Evolutionary conservation across 352 stramenopile genomes (phyloP).

Genomic region (Phytophthora aleatoria): DNA sequence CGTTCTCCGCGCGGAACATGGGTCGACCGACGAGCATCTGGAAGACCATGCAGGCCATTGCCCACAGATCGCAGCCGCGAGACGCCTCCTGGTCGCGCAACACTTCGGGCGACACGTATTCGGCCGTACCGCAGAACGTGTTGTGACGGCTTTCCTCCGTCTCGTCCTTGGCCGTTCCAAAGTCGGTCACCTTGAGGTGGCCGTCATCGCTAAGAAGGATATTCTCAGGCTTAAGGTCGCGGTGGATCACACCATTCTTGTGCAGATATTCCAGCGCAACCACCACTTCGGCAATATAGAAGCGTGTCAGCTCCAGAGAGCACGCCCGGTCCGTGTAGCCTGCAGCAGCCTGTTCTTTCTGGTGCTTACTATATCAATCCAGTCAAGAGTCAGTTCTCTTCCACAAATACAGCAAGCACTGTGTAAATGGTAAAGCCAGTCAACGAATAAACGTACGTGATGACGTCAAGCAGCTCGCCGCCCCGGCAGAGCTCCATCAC

Average conservation of each 20-base stretch:
- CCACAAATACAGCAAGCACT: slow-evolving; percentile 1
- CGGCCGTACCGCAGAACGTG: slow-evolving; percentile 91
- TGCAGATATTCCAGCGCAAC: slow-evolving; percentile 95
- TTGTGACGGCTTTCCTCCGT: slow-evolving; percentile 82
- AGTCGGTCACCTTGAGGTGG: slow-evolving; percentile 92
- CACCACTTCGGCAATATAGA: slow-evolving; percentile 95
- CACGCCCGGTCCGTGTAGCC: slow-evolving; percentile 72
- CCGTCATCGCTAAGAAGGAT: slow-evolving; percentile 85
- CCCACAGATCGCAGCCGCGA: slow-evolving; percentile 89
- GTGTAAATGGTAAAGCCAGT: neutral
- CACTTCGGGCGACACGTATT: slow-evolving; percentile 93
- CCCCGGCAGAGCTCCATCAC: slow-evolving; percentile 90
- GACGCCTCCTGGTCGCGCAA: slow-evolving; percentile 84
- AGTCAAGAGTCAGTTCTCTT: slow-evolving; percentile 19
- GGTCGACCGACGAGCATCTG: slow-evolving; percentile 86
- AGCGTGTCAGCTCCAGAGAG: slow-evolving; percentile 85
- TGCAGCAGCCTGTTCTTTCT: slow-evolving; percentile 65
- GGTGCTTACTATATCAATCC: slow-evolving; percentile 58
- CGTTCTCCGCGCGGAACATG: slow-evolving; percentile 89
- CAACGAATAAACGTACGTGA: slow-evolving; percentile 61
- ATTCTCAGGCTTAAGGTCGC: slow-evolving; percentile 95
- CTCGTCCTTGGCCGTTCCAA: slow-evolving; percentile 87
- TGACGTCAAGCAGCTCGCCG: slow-evolving; percentile 86
- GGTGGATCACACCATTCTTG: slow-evolving; percentile 93
- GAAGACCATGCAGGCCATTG: slow-evolving; percentile 91